phyloP scores from a whole-genome alignment of 371 early-diverging fungal genomes.

The Mucor irregularis region DNA sequence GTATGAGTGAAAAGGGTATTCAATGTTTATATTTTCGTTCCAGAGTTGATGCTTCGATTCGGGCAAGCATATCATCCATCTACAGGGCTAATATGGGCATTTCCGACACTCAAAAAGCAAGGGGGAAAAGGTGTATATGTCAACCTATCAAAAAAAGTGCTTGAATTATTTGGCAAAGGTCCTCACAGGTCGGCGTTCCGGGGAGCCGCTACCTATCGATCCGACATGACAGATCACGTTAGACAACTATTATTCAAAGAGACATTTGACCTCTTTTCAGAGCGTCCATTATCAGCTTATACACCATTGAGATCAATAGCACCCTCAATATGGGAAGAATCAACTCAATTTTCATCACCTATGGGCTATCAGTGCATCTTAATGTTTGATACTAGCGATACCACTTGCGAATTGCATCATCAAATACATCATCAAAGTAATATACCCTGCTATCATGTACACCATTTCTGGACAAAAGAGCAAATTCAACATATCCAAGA shows the following conservation, averaged over 20 bases:
- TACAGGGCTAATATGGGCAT: slow-evolving; percentile 21
- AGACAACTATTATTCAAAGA: slow-evolving; percentile 6
- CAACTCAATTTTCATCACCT: neutral
- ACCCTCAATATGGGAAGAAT: neutral
- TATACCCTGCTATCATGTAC: slow-evolving; percentile 22
- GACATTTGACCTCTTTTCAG: neutral
- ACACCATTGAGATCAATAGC: neutral
- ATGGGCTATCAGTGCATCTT: slow-evolving; percentile 24
- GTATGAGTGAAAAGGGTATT: too few relatives aligned
- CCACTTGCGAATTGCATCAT: slow-evolving; percentile 1
- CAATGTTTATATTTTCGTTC: neutral
- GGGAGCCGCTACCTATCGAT: slow-evolving; percentile 9
- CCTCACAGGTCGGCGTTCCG: slow-evolving; percentile 7
- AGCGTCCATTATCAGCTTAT: neutral
- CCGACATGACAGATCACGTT: slow-evolving; percentile 19
- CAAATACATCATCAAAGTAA: slow-evolving; percentile 3
- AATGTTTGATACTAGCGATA: neutral
- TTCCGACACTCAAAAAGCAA: slow-evolving; percentile 1
- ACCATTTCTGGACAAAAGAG: slow-evolving; percentile 6
- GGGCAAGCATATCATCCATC: slow-evolving; percentile 20
- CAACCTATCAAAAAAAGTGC: slow-evolving; percentile 1
- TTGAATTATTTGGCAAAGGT: slow-evolving; percentile 7
- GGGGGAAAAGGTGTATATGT: slow-evolving; percentile 23
- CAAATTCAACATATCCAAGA: neutral
- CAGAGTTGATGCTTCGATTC: slow-evolving; percentile 25